Conservation (phyloP, 2,329 filamentous ascomycete genomes). For the Botrytis pseudocinerea region DNA sequence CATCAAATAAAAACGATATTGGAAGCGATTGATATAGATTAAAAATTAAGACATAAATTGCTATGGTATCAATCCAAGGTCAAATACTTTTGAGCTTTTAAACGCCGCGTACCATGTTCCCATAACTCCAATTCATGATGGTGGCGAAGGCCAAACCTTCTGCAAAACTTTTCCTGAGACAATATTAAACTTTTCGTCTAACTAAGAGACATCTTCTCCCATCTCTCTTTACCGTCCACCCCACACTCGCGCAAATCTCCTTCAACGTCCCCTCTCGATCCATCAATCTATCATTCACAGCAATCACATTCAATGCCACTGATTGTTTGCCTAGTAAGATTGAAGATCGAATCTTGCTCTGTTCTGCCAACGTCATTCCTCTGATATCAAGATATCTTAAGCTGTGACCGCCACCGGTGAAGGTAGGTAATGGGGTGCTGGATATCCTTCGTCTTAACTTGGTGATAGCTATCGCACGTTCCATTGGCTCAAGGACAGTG, state of each 20-base stretch:
- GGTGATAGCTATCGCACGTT: slow-evolving; percentile 29
- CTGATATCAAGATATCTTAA: slow-evolving; percentile 27
- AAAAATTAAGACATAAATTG: slow-evolving; percentile 3
- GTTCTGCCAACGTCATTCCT: slow-evolving; percentile 25
- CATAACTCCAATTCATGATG: background rate
- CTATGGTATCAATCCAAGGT: background rate
- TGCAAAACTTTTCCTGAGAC: background rate
- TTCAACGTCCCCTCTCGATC: slow-evolving; percentile 19
- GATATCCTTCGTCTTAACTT: slow-evolving; percentile 27
- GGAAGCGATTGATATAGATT: background rate
- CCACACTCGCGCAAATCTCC: slow-evolving; percentile 20
- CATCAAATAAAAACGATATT: background rate
- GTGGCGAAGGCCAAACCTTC: background rate
- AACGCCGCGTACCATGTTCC: background rate
- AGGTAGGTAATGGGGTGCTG: slow-evolving; percentile 5
- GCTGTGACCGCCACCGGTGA: background rate
- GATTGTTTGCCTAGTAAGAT: slow-evolving; percentile 28
- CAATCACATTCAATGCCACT: slow-evolving; percentile 25
- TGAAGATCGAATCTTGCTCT: slow-evolving; percentile 26
- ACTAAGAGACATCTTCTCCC: slow-evolving; percentile 19
- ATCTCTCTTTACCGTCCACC: slow-evolving; percentile 23
- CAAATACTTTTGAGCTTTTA: slow-evolving; percentile 13
- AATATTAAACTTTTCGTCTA: slow-evolving; percentile 3
- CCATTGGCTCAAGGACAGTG: slow-evolving; percentile 26
- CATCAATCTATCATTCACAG: slow-evolving; percentile 24